Evolutionary conservation across 129 eudicot species (phyloP), one percentile per base, ranked within the genome.

Genomic region (Cynara cardunculus): DNA sequence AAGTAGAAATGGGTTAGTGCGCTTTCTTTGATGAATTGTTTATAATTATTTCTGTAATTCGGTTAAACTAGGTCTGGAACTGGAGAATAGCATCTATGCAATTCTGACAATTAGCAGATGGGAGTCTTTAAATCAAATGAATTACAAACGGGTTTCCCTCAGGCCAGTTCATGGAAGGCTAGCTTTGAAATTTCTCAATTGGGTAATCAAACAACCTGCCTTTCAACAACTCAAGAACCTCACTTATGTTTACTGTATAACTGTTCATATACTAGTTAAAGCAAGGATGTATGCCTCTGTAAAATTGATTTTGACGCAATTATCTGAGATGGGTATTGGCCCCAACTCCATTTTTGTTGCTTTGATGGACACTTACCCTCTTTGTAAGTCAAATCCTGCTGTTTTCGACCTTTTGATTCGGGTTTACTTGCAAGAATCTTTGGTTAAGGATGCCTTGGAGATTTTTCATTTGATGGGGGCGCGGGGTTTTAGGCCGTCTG

Each of bases 361-460:
- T 80, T 92, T 94, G 13, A 90, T 94, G 96, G 90, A 89, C 59
- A 94, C 97, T 8, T 94, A 92, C 86, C 88, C 83, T 66, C 81
- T 94, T 73, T 90, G 98, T 77, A 86, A 89, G n/a, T 94, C 98
- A n/a, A 94, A 84, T 86, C 98, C 98, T 25, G 87, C 96, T 16
- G 91, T 94, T 82, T 94, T 92, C 73, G 98, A 94, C 84, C 85
- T 94, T 79, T 80, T 94, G 75, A 90, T 92, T 28, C 81, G 91
- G 83, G 88, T 89, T 85, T 92, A 89, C 81, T 82, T 92, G 74
- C 75, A 74, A 71, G 84, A 85, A 11, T 84, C 86, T 32, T 73
- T 76, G 79, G 77, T 87, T 78, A 74, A 78, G 59, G 89, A 85
- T 78, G 94, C 93, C 69, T 30, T 94, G 64, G 89, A 85, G 76